phyloP scores from a whole-genome alignment of 2,329 filamentous ascomycete genomes.

The Xylaria arbuscula region DNA sequence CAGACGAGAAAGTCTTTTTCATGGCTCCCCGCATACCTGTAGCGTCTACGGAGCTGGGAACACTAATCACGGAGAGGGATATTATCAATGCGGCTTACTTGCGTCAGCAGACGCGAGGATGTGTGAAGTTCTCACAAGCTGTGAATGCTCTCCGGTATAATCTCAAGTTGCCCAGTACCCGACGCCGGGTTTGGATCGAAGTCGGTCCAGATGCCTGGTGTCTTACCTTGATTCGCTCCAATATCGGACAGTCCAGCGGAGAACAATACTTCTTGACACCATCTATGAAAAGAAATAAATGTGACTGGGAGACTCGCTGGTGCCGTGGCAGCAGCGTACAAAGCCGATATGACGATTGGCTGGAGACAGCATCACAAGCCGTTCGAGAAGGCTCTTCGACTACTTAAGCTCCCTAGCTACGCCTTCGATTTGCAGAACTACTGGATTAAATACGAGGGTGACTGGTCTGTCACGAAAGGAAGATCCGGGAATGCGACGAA shows the following conservation, averaged over 20 bases:
- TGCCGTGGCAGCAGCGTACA: conserved; percentile 22
- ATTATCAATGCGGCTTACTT: conserved; percentile 25
- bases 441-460: conserved; percentile 46
- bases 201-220: conserved; percentile 22
- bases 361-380: conserved; percentile 45
- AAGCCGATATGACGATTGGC: conserved; percentile 28
- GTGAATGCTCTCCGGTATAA: neutral
- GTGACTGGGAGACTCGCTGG: conserved; percentile 19
- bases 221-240: conserved; percentile 8
- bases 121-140: conserved; percentile 24
- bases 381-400: conserved; percentile 33
- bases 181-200: conserved; percentile 29
- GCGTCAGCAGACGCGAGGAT: conserved; percentile 20
- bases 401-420: conserved; percentile 44
- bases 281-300: conserved; percentile 22
- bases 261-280: conserved; percentile 5
- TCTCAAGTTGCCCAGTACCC: neutral
- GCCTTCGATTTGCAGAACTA: conserved; percentile 47
- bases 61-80: conserved; percentile 1
- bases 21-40: conserved; percentile 23
- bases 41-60: conserved; percentile 20
- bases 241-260: neutral
- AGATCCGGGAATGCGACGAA: conserved; percentile 3
- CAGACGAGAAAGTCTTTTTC: conserved; percentile 14
- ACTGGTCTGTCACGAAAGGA: conserved; percentile 40